Conservation (phyloP, 2,329 filamentous ascomycete species). For the Neophaeococcomyces mojaviensis region DNA sequence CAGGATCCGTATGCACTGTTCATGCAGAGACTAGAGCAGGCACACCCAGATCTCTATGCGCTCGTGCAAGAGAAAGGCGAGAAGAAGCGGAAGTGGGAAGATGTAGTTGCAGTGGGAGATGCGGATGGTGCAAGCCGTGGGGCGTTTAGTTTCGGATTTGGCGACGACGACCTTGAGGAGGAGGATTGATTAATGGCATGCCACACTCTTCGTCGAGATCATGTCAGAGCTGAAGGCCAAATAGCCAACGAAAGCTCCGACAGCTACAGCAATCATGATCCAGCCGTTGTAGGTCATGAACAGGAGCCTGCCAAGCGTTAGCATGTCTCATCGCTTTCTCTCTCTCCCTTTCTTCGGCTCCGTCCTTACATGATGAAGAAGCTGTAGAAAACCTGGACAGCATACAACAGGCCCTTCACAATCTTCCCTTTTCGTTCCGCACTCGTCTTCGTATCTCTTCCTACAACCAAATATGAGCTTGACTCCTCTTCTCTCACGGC, state of each 20-base stretch:
- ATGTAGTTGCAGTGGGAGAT: conserved; percentile 54
- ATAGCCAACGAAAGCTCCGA: conserved; percentile 86
- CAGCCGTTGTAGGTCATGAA: conserved; percentile 99
- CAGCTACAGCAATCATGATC: conserved; percentile 85
- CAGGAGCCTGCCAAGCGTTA: conserved; percentile 58
- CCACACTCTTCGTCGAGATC: conserved; percentile 72
- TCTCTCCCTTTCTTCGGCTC: background rate
- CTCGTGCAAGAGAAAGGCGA: conserved; percentile 61
- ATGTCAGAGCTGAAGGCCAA: conserved; percentile 67
- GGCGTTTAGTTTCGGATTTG: conserved; percentile 59
- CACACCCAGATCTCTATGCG: conserved; percentile 62
- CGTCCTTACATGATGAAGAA: conserved; percentile 93
- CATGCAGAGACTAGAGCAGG: conserved; percentile 55
- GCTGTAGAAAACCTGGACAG: conserved; percentile 91
- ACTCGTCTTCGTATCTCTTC: conserved; percentile 55
- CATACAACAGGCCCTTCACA: conserved; percentile 77
- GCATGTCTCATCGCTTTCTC: background rate
- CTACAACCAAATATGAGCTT: conserved; percentile 68
- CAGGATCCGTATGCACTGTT: conserved; percentile 69
- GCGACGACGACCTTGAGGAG: conserved; percentile 48
- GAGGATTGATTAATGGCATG: conserved; percentile 64
- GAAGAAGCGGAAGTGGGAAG: conserved; percentile 82
- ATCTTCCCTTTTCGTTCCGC: conserved; percentile 63
- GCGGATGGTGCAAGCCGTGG: conserved; percentile 34
- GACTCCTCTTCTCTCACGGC: conserved; percentile 34